phyloP scores from a whole-genome alignment of 176 grass and related monocot species.

The maize (Zea mays) region DNA sequence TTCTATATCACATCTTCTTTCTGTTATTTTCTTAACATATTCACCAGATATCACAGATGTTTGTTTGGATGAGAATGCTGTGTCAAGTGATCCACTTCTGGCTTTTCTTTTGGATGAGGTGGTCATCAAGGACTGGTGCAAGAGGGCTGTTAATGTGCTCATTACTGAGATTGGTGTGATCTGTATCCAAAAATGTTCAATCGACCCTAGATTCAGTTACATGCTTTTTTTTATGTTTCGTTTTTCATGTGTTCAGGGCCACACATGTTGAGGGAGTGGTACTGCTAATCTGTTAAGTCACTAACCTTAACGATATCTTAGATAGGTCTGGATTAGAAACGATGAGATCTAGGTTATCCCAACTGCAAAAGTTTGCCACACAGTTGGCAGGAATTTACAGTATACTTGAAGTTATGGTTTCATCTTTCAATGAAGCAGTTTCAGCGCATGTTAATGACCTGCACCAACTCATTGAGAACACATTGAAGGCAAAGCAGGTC shows the following conservation, averaged over 20 bases:
- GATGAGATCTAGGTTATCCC: constrained; percentile 57
- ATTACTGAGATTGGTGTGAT: constrained; percentile 53
- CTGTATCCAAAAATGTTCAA: constrained; percentile 75
- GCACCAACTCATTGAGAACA: constrained; percentile 74
- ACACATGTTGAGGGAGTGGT: constrained; percentile 11
- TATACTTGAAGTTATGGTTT: constrained; percentile 80
- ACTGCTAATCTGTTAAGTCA: constrained; percentile 14
- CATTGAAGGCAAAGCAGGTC: constrained; percentile 92
- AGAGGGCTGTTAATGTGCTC: constrained; percentile 53
- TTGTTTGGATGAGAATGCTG: constrained; percentile 98
- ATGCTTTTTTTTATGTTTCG: neutral
- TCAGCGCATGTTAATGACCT: constrained; percentile 74
- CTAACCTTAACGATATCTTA: constrained; percentile 54
- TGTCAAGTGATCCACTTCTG: constrained; percentile 91
- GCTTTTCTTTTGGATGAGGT: constrained; percentile 99
- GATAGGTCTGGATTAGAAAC: constrained; percentile 53
- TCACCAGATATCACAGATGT: constrained; percentile 84
- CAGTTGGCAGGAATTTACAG: constrained; percentile 77
- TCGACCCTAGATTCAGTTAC: constrained; percentile 18
- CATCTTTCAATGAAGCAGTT: constrained; percentile 72
- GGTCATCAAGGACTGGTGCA: constrained; percentile 99
- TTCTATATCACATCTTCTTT: constrained; percentile 1
- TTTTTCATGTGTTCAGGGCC: constrained; percentile 9
- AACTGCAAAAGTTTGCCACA: constrained; percentile 70
- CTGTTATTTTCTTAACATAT: constrained; percentile 65